Conservation (phyloP, 2,329 filamentous ascomycete genomes). For the Karstenula rhodostoma region DNA sequence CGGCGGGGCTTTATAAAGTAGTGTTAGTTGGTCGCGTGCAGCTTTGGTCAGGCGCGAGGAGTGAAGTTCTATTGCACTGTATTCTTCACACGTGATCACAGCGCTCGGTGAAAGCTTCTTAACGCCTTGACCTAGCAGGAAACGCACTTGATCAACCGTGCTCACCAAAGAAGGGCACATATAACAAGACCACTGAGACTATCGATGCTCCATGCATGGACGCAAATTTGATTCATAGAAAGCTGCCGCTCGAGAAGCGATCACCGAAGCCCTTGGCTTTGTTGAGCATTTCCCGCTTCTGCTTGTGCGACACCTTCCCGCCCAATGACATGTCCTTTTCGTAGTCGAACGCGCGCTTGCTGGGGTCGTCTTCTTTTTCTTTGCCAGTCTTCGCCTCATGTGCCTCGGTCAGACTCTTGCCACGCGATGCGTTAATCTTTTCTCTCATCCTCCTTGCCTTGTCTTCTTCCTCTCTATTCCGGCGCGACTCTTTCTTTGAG, state of each 20-base stretch:
- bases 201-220: too few relatives aligned
- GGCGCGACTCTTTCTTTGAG: constrained; percentile 38
- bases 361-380: constrained; percentile 85
- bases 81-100: too few relatives aligned
- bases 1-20: too few relatives aligned
- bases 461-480: constrained; percentile 53
- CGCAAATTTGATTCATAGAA: constrained; percentile 53
- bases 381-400: constrained; percentile 61
- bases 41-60: too few relatives aligned
- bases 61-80: too few relatives aligned
- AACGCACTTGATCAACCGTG: too few relatives aligned
- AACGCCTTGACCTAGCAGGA: too few relatives aligned
- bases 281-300: constrained; percentile 80
- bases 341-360: constrained; percentile 84
- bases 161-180: too few relatives aligned
- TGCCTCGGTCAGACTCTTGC: constrained; percentile 57
- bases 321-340: constrained; percentile 92
- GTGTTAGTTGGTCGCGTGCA: too few relatives aligned
- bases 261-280: constrained; percentile 83
- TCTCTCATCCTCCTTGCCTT: constrained; percentile 63
- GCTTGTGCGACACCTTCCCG: constrained; percentile 73
- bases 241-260: constrained; percentile 78
- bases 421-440: constrained; percentile 58
- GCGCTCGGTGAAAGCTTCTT: too few relatives aligned
- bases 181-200: too few relatives aligned